Base-by-base conservation (phyloP, 345 rosid species). In the Citrus maxima region DNA sequence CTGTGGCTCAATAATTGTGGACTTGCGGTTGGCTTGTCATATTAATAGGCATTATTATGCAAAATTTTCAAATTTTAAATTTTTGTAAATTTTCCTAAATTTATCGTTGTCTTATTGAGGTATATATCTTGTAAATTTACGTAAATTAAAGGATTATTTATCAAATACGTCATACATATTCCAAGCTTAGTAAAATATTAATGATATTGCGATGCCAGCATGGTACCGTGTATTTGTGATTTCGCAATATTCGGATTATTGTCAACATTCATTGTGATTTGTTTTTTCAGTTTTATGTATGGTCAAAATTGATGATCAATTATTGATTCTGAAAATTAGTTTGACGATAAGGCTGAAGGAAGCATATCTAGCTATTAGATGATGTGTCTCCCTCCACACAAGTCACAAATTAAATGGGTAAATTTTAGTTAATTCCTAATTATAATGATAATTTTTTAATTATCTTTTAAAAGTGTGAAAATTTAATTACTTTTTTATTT, bases 401-500 rank as follows among this genome's bases (percentile, higher is more conserved):
- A 69, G 28, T 67, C 30, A 67, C 38, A 42, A 42, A 42, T 7
- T 37, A 37, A 37, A 37, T 1, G 40, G 9, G 9, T 37, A 37
- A 37, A 7, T 37, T 37, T 37, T 37, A 37, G 2, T 37, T 37
- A 37, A 37, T 37, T 37, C 40, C 40, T 2, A 37, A 37, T 0
- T 37, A 37, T 1, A 37, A 37, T 37, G 9, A 37, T 37, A 7
- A 7, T 37, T 37, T 37, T 37, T 37, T 6, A 37, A 6, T 37
- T 37, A 37, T 37, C 40, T 37, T 37, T 37, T 37, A 37, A 0
- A 37, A 1, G 9, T 37, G 40, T 37, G 2, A 37, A 37, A 37
- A 37, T 7, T 37, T 2, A 37, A 37, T 37, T 0, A 1, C 1
- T 1, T 37, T 7, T 7, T 32, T 32, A 32, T 0, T 7, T 37